Conservation (phyloP, 495 filamentous ascomycete genomes). For the Talaromyces adpressus region DNA sequence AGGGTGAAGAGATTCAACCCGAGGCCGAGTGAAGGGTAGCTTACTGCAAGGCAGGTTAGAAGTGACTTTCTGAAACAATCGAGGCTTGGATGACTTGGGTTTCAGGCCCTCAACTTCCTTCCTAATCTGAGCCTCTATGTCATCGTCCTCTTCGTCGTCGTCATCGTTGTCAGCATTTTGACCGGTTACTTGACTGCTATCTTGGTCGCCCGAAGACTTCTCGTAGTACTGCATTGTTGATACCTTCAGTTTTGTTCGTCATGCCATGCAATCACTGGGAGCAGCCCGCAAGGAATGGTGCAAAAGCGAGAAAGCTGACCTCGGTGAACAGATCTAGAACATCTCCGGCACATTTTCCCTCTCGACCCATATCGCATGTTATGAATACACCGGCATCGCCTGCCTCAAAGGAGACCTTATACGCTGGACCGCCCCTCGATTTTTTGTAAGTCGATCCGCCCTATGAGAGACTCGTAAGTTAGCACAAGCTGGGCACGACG, state of each 20-base stretch:
- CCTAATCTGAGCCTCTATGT: slow-evolving; percentile 79
- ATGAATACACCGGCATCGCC: slow-evolving; percentile 85
- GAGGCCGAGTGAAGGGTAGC: slow-evolving; percentile 17
- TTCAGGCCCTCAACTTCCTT: slow-evolving; percentile 67
- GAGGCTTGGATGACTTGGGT: slow-evolving; percentile 35
- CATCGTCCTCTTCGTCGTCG: slow-evolving; percentile 40
- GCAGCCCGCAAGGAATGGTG: background rate
- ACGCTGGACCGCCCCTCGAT: slow-evolving; percentile 11
- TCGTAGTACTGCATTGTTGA: background rate
- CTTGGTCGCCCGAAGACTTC: background rate
- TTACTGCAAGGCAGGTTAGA: slow-evolving; percentile 71
- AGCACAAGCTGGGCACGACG: background rate
- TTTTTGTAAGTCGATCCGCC: slow-evolving; percentile 27
- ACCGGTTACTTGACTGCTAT: background rate
- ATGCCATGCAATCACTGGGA: background rate
- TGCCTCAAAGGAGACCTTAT: slow-evolving; percentile 42
- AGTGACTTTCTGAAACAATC: slow-evolving; percentile 55
- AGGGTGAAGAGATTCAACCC: background rate
- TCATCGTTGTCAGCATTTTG: slow-evolving; percentile 20
- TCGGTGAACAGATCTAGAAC: slow-evolving; percentile 66
- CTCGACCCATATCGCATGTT: slow-evolving; percentile 76
- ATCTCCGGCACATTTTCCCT: slow-evolving; percentile 71
- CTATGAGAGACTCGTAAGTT: slow-evolving; percentile 6
- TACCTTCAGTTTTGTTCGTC: slow-evolving; percentile 24
- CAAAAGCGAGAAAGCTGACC: slow-evolving; percentile 35